Percentiles rank a stretch among this genome's conserved stretches.
Conservation (phyloP, 2,329 filamentous ascomycete genomes). For the Diaporthe capsici region DNA sequence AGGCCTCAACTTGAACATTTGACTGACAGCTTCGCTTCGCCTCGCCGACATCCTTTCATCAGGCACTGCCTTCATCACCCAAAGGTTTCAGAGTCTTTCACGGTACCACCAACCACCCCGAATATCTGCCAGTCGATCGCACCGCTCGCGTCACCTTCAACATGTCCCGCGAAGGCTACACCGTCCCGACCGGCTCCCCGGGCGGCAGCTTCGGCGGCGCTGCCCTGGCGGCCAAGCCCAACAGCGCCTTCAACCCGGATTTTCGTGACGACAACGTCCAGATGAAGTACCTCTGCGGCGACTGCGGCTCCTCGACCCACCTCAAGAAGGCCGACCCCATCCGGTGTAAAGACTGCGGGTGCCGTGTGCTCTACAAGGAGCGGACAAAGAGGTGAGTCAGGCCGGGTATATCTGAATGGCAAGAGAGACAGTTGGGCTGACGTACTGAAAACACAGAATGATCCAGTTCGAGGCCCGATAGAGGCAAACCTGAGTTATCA, state of each 20-base stretch:
- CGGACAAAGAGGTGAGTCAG: constrained; percentile 88
- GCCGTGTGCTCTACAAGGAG: constrained; percentile 97
- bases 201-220: constrained; percentile 56
- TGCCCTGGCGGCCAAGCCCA: constrained; percentile 50
- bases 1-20: not conserved
- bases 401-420: not conserved
- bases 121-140: not conserved
- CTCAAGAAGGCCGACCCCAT: constrained; percentile 86
- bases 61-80: not conserved
- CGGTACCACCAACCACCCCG: too few relatives aligned
- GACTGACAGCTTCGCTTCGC: not conserved
- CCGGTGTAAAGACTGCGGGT: constrained; percentile 92
- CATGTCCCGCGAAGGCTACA: constrained; percentile 84
- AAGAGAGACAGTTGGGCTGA: constrained; percentile 44
- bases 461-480: constrained; percentile 97
- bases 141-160: not conserved
- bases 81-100: too few relatives aligned
- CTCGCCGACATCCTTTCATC: not conserved
- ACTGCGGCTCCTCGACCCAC: constrained; percentile 84
- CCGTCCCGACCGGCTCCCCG: constrained; percentile 72
- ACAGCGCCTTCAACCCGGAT: constrained; percentile 58
- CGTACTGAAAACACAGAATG: constrained; percentile 73
- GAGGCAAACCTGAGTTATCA: constrained; percentile 46
- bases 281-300: constrained; percentile 83
- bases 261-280: constrained; percentile 64